Percentiles rank a stretch among this genome's conserved stretches.
These are phyloP conservation scores for Colletotrichum echinochloae DNA, from an alignment of 2,329 filamentous ascomycete genomes.

Conservation along the genomic window DNA sequence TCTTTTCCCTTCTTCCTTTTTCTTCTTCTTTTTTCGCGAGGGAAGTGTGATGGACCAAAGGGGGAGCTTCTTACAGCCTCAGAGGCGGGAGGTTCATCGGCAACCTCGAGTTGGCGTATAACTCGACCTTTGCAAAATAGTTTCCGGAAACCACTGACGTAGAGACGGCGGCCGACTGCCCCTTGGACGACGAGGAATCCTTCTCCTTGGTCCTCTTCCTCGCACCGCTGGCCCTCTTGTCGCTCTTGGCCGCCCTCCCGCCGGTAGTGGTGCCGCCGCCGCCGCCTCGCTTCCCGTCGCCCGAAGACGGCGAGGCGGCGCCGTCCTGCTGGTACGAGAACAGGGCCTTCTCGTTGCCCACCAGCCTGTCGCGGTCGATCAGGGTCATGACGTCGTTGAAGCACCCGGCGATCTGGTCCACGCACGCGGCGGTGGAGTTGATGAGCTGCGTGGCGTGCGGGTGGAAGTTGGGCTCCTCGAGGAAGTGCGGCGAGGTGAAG, in stretches of 20 bases:
- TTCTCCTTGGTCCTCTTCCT: conserved; percentile 21
- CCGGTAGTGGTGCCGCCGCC: neutral
- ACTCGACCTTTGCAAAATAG: conserved; percentile 78
- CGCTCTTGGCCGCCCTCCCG: neutral
- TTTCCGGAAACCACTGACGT: conserved; percentile 42
- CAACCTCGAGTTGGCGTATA: conserved; percentile 82
- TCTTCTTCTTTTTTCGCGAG: neutral
- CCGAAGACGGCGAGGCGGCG: neutral
- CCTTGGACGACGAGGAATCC: conserved; percentile 13
- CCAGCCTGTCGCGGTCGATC: conserved; percentile 73
- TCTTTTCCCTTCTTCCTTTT: fast-evolving
- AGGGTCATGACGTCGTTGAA: conserved; percentile 77
- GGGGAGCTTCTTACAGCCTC: conserved; percentile 66
- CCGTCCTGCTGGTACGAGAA: conserved; percentile 54
- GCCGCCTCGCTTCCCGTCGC: neutral
- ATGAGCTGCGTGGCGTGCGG: conserved; percentile 56
- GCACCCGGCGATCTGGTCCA: conserved; percentile 70
- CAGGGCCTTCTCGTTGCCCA: conserved; percentile 67
- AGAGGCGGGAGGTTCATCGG: conserved; percentile 75
- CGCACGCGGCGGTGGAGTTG: conserved; percentile 61
- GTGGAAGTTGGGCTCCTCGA: conserved; percentile 52
- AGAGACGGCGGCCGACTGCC: conserved; percentile 33
- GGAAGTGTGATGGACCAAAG: neutral
- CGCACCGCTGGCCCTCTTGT: neutral
- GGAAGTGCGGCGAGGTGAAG: conserved; percentile 53